A percentile compares a stretch with the other conserved stretches of the same genome.
Conservation (phyloP, 2,329 filamentous ascomycete genomes). For the Monilinia laxa region DNA sequence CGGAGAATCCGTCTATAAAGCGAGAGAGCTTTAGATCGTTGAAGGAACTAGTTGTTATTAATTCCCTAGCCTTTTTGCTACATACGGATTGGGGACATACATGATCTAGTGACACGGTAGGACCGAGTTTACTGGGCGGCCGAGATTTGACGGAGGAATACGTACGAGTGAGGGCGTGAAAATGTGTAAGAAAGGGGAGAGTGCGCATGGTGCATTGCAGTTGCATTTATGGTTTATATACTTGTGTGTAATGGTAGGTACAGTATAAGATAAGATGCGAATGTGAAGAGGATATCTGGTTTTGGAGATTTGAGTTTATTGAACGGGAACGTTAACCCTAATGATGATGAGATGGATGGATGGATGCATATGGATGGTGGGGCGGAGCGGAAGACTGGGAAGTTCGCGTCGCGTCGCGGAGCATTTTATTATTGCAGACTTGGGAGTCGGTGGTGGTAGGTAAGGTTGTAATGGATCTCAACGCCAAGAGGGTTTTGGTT, state of each 20-base stretch:
- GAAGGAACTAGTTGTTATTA: constrained; percentile 50
- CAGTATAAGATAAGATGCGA: not conserved
- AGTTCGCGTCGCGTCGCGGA: constrained; percentile 23
- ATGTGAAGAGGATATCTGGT: not conserved
- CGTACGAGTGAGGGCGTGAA: not conserved
- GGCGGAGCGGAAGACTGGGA: constrained; percentile 18
- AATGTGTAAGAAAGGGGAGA: not conserved
- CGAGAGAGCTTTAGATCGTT: constrained; percentile 53
- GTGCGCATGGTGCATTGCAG: constrained; percentile 10
- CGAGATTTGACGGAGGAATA: constrained; percentile 29
- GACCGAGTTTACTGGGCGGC: constrained; percentile 41
- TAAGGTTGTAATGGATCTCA: too few species aligned
- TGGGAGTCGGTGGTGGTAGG: too few species aligned
- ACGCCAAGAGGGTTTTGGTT: too few species aligned
- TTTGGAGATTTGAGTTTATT: not conserved
- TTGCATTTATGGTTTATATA: not conserved
- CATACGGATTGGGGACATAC: constrained; percentile 43
- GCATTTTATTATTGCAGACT: not conserved
- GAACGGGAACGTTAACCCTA: not conserved
- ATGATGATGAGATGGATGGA: constrained; percentile 1
- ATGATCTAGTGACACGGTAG: constrained; percentile 57
- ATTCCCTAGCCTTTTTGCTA: too few species aligned
- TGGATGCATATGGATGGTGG: constrained; percentile 9
- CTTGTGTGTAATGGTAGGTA: too few species aligned
- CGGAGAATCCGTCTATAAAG: constrained; percentile 60